Evolutionary conservation across 495 filamentous ascomycete species (phyloP), one percentile per base, ranked within the genome.

Genomic region (Penicillium turbatum): DNA sequence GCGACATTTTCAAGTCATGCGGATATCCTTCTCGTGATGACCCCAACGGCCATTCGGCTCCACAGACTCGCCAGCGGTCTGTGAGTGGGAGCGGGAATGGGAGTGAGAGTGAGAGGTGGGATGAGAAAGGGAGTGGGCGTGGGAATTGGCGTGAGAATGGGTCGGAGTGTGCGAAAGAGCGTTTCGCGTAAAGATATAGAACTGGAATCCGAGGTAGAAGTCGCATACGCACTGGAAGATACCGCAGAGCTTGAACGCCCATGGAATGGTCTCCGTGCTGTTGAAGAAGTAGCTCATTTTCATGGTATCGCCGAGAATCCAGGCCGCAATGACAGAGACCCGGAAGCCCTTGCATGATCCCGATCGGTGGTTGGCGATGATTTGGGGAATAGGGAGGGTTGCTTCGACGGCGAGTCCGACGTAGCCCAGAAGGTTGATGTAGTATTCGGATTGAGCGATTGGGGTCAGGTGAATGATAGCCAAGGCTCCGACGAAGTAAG

Each of bases 201-300:
- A 97, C 66, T 98, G 95, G 17, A 88, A 61, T 12, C 91, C 93
- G 52, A 97, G 75, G 52, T 88, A 87, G 26, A 77, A 63, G 72
- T 98, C 93, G 66, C 95, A 95, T 6, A 76, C 66, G 57, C 89
- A 90, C 74, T 98, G 93, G 70, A 97, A 93, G 32, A 95, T 80
- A 53, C 88, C 93, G 62, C 93, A 97, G 42, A 92, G 56, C 71
- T 95, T 95, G 75, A 98, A 98, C 2, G 90, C 83, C 79, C 82
- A 82, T 0, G 92, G 89, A 40, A 98, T 89, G 37, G 64, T 60
- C 46, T 85, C 81, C 26, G 76, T 74, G 11, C 87, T 85, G 31
- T 79, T 83, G 67, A 90, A 91, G 72, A 97, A 97, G 76, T 88
- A 98, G 40, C 86, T 86, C 83, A 96, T 88, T 78, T 98, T 98